phyloP scores from a whole-genome alignment of 106 monocot species.

The Allium fistulosum region DNA sequence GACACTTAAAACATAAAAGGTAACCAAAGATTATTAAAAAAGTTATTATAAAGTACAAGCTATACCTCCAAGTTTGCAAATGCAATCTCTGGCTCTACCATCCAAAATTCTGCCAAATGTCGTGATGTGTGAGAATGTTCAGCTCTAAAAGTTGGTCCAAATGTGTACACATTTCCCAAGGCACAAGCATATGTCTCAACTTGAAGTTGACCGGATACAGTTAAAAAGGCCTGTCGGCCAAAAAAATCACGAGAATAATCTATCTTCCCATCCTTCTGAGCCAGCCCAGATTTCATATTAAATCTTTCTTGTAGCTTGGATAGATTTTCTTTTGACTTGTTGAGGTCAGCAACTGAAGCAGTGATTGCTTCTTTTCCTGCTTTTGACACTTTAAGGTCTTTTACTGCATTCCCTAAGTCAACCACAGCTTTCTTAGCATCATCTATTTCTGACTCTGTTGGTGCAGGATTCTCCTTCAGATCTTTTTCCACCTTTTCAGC shows the following conservation, averaged over 20 bases:
- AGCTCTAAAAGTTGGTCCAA: constrained; percentile 95
- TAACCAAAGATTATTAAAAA: no score
- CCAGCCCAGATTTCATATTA: constrained; percentile 66
- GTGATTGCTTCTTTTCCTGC: constrained; percentile 47
- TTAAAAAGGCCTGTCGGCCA: constrained; percentile 78
- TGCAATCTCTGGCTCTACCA: constrained; percentile 96
- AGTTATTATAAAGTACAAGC: no score
- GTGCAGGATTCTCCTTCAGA: constrained; percentile 54
- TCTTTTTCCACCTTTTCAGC: constrained; percentile 74
- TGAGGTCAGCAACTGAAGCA: constrained; percentile 59
- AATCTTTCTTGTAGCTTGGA: constrained; percentile 70
- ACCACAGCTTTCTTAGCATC: constrained; percentile 51
- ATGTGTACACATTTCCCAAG: constrained; percentile 88
- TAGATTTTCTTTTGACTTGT: constrained; percentile 59
- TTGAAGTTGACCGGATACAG: constrained; percentile 90
- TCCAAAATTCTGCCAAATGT: constrained; percentile 98
- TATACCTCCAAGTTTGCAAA: constrained; percentile 88
- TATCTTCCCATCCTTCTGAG: constrained; percentile 56
- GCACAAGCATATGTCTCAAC: constrained; percentile 93
- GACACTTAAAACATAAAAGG: no score
- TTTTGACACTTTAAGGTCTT: constrained; percentile 59
- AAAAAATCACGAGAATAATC: constrained; percentile 77
- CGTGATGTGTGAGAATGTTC: constrained; percentile 93
- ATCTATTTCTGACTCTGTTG: constrained; percentile 68
- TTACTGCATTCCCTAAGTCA: constrained; percentile 59